A percentile compares a stretch with the other conserved stretches of the same genome.
These are phyloP conservation scores for Clavariopsis aquatica DNA, from an alignment of 495 filamentous ascomycete genomes.

Conservation along the genomic window DNA sequence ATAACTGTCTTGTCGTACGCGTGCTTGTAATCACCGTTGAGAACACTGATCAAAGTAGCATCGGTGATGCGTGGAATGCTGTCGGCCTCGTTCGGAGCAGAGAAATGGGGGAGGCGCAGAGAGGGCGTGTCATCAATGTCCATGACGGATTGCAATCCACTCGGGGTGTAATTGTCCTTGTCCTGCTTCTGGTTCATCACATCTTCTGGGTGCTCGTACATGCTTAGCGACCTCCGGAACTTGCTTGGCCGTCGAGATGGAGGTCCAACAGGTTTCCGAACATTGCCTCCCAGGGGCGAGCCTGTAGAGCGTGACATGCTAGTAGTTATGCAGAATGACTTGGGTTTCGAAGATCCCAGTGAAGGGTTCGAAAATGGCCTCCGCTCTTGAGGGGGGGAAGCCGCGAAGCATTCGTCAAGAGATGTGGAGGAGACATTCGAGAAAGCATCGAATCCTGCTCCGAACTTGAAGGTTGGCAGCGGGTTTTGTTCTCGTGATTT, in stretches of 20 bases:
- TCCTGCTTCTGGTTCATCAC: conserved; percentile 70
- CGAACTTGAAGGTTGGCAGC: conserved; percentile 74
- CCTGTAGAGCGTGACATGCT: conserved; percentile 61
- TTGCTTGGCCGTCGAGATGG: conserved; percentile 79
- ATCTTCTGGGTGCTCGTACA: conserved; percentile 92
- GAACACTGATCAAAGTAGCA: conserved; percentile 75
- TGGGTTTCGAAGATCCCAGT: conserved; percentile 59
- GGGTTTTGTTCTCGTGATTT: conserved; percentile 53
- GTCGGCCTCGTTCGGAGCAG: conserved; percentile 76
- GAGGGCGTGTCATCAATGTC: conserved; percentile 72
- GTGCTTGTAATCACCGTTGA: conserved; percentile 79
- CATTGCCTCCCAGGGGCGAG: conserved; percentile 68
- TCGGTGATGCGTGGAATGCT: conserved; percentile 83
- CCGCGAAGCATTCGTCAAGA: conserved; percentile 73
- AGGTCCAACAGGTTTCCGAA: conserved; percentile 70
- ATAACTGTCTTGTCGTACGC: conserved; percentile 75
- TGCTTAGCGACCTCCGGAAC: conserved; percentile 88
- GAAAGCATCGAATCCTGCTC: conserved; percentile 57
- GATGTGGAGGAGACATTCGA: conserved; percentile 62
- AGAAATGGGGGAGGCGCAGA: conserved; percentile 79
- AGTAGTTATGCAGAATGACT: conserved; percentile 56
- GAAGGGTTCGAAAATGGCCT: conserved; percentile 58
- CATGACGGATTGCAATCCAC: conserved; percentile 67
- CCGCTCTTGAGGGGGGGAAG: conserved; percentile 74
- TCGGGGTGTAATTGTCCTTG: conserved; percentile 56